These are phyloP conservation scores for Dentipellis fragilis DNA, from an alignment of 768 basidiomycete species.

Conservation along the genomic window DNA sequence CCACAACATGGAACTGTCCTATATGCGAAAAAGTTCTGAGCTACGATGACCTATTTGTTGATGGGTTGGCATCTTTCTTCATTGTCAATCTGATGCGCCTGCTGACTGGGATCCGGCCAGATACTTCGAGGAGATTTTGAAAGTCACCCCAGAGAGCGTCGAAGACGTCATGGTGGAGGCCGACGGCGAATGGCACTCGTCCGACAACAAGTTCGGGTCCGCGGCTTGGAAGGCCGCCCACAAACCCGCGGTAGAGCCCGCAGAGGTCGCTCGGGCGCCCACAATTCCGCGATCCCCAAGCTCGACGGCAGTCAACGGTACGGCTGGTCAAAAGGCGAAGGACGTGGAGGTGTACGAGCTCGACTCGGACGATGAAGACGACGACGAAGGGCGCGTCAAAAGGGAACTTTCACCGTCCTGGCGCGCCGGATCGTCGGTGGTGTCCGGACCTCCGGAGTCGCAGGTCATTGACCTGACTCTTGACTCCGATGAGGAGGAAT, in stretches of 20 bases:
- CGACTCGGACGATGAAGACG: slow-evolving; percentile 63
- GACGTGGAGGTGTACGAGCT: slow-evolving; percentile 46
- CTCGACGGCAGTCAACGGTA: slow-evolving; percentile 15
- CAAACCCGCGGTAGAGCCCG: slow-evolving; percentile 10
- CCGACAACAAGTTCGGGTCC: slow-evolving; percentile 79
- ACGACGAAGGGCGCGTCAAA: slow-evolving; percentile 64
- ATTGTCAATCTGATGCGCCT: not conserved
- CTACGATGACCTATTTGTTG: slow-evolving; percentile 77
- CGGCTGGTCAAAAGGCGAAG: slow-evolving; percentile 21
- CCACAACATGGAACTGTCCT: slow-evolving; percentile 93
- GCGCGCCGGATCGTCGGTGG: slow-evolving; percentile 17
- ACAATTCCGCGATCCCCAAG: slow-evolving; percentile 19
- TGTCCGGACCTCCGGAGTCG: slow-evolving; percentile 5
- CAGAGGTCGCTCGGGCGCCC: not conserved
- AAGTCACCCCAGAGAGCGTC: slow-evolving; percentile 61
- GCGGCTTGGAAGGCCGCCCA: slow-evolving; percentile 55
- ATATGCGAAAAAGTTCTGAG: slow-evolving; percentile 78
- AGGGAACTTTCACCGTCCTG: slow-evolving; percentile 61
- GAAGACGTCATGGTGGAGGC: slow-evolving; percentile 94
- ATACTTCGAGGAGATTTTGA: slow-evolving; percentile 81
- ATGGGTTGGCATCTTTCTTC: slow-evolving; percentile 53
- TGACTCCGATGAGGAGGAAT: slow-evolving; percentile 55
- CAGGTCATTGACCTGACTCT: slow-evolving; percentile 79
- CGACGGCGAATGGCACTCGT: slow-evolving; percentile 93
- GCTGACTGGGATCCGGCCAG: slow-evolving; percentile 28